Base-by-base conservation (phyloP, 306 rosid genomes). In the Cyamopsis tetragonoloba region DNA sequence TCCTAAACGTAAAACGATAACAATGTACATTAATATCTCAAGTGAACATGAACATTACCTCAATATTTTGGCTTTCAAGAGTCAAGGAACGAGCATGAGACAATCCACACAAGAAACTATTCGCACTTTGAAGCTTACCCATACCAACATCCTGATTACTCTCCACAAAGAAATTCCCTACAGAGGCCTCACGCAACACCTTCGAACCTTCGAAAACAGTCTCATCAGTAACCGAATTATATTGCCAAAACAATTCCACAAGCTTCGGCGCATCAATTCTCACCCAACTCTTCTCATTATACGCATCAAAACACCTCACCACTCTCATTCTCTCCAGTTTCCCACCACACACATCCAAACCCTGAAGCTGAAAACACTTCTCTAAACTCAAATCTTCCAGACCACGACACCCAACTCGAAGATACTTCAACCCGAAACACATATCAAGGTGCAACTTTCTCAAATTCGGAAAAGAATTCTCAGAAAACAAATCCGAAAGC, bases 401-500 rank as follows among this genome's bases (percentile, higher is more conserved):
- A 0, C 31, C 88, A 7, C 74, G 61, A 34, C 91, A 85, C 0
- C 82, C 84, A 15, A 91, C 72, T 4, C 37, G 77, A 4, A 91
- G 81, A 28, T 71, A 57, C 26, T 70, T 82, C 39, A 88, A 61
- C n/a, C 91, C 91, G 0, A 70, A 76, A 2, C 95, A 91, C 6
- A 71, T 28, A 1, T 86, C 81, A 0, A 88, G 76, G 14, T 70
- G 82, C 42, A 91, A 58, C 14, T 74, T 91, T 42, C 68, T 87
- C 15, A 91, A 47, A 1, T 47, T 38, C 30, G 93, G 95, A 42
- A 88, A 91, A 0, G 95, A 72, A 0, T 84, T 54, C 18, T 79
- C 76, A 2, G 76, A 43, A 22, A 91, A 91, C 81, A 91, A 56
- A 65, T 91, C 95, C 1, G 68, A 14, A 0, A 91, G 78, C 17